phyloP scores from a whole-genome alignment of 2,329 filamentous ascomycete genomes.

The Cordyceps pruinosa region DNA sequence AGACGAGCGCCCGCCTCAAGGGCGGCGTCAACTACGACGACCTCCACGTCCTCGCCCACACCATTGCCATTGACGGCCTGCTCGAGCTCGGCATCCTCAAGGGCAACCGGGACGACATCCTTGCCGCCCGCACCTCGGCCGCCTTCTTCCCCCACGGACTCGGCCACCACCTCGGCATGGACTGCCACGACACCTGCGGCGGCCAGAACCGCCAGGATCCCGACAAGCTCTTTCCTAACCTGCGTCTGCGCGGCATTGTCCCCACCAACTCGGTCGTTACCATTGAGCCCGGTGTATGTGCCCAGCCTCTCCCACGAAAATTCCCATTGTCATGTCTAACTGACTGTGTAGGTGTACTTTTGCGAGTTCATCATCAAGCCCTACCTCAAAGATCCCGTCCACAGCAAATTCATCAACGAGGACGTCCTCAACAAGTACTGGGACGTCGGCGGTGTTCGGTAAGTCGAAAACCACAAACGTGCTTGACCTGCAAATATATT shows the following conservation, averaged over 20 bases:
- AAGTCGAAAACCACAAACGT: constrained; percentile 24
- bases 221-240: constrained; percentile 80
- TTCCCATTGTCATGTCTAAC: neutral
- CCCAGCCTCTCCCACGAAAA: too few relatives aligned
- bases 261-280: constrained; percentile 81
- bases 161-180: constrained; percentile 86
- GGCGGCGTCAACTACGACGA: constrained; percentile 74
- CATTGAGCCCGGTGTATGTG: constrained; percentile 79
- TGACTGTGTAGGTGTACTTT: constrained; percentile 63
- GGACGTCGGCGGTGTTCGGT: constrained; percentile 70
- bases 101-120: constrained; percentile 62
- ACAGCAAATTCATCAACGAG: constrained; percentile 70
- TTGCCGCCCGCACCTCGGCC: constrained; percentile 70
- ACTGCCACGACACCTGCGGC: constrained; percentile 82
- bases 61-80: constrained; percentile 74
- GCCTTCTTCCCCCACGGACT: constrained; percentile 91
- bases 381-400: constrained; percentile 64
- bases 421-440: constrained; percentile 71
- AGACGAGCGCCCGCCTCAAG: constrained; percentile 66
- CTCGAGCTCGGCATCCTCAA: constrained; percentile 68
- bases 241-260: constrained; percentile 69
- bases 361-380: constrained; percentile 82
- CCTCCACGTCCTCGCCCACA: constrained; percentile 72
- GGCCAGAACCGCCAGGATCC: constrained; percentile 70
- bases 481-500: neutral